Conservation (phyloP, 1,139 yeast genomes). For the Debaryomyces nepalensis region DNA sequence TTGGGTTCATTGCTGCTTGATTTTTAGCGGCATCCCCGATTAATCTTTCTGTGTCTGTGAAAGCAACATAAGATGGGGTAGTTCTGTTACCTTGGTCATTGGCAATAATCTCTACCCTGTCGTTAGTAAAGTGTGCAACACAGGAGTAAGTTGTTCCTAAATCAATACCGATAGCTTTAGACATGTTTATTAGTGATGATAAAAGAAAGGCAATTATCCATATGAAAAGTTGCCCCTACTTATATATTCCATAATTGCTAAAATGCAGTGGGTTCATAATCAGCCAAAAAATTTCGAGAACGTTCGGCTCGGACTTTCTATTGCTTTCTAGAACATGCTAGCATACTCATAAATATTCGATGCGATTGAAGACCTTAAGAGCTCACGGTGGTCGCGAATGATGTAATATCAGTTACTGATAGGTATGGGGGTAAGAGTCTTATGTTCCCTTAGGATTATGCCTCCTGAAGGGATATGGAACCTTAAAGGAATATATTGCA, state of each 20-base stretch:
- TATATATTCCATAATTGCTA: slow-evolving; percentile 12
- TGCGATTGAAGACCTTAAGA: too few species aligned
- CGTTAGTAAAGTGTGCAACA: slow-evolving; percentile 75
- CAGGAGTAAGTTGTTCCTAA: slow-evolving; percentile 83
- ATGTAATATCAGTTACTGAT: too few species aligned
- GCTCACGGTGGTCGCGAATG: too few species aligned
- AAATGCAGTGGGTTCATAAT: slow-evolving; percentile 13
- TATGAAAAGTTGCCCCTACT: background rate
- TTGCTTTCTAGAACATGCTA: slow-evolving; percentile 9
- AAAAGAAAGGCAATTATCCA: background rate
- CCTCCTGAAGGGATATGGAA: too few species aligned
- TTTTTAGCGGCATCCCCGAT: slow-evolving; percentile 76
- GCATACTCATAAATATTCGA: too few species aligned
- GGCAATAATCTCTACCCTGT: slow-evolving; percentile 70
- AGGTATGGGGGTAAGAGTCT: too few species aligned
- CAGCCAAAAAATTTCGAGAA: slow-evolving; percentile 11
- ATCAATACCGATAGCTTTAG: slow-evolving; percentile 78
- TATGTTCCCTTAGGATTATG: too few species aligned
- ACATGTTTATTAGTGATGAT: slow-evolving; percentile 37
- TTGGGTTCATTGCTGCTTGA: slow-evolving; percentile 72
- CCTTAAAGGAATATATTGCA: too few species aligned
- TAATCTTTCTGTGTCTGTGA: slow-evolving; percentile 68
- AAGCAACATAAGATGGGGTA: slow-evolving; percentile 71
- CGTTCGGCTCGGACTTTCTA: slow-evolving; percentile 10
- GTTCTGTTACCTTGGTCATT: slow-evolving; percentile 76